A percentile compares a stretch with the other conserved stretches of the same genome.
phyloP scores from a whole-genome alignment of 2,329 filamentous ascomycete genomes.

The Rutstroemia sydowiana region DNA sequence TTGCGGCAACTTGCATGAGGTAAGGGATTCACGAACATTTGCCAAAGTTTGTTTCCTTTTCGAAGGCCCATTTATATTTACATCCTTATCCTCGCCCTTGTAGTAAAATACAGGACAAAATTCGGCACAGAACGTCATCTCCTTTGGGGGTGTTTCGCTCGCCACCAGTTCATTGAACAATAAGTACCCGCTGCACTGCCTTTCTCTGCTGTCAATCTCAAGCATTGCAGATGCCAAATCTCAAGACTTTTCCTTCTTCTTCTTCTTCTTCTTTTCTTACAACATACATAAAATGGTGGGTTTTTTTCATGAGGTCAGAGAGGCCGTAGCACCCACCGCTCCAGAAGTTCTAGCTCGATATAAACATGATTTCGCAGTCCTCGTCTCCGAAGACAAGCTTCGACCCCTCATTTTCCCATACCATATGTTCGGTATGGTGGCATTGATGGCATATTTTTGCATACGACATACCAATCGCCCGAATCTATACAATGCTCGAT shows the following conservation, averaged over 20 bases:
- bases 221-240: too few species aligned
- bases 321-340: conserved; percentile 13
- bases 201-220: too few species aligned
- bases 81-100: too few species aligned
- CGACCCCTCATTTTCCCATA: conserved; percentile 47
- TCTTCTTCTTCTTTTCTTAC: background rate
- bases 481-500: conserved; percentile 44
- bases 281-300: background rate
- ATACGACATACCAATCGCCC: conserved; percentile 45
- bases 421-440: conserved; percentile 38
- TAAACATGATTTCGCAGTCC: conserved; percentile 33
- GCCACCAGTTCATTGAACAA: too few species aligned
- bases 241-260: background rate
- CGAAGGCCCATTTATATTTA: too few species aligned
- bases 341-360: conserved; percentile 28
- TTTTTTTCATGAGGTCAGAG: background rate
- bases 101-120: too few species aligned
- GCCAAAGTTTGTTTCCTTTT: too few species aligned
- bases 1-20: too few species aligned
- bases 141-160: too few species aligned
- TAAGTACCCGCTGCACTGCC: too few species aligned
- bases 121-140: too few species aligned
- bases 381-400: conserved; percentile 33
- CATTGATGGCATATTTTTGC: conserved; percentile 47
- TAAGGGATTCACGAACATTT: too few species aligned